A percentile compares a stretch with the other conserved stretches of the same genome.
Evolutionary conservation across 2,329 filamentous ascomycete species (phyloP).

Genomic region (Fusarium succisae): DNA sequence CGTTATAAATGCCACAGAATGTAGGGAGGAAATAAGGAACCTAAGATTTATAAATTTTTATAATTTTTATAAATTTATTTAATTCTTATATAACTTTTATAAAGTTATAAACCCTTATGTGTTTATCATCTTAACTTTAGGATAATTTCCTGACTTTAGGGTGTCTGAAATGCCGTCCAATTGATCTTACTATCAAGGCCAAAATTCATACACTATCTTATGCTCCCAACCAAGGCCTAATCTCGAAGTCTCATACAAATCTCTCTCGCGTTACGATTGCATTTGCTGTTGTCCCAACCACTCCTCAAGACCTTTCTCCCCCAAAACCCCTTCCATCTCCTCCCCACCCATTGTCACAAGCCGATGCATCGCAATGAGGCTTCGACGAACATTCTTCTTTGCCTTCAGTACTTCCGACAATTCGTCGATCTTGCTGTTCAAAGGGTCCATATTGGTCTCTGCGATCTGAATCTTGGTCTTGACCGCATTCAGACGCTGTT

Average conservation of each 20-base stretch:
- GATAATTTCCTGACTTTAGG: not conserved
- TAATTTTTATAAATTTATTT: too few relatives aligned
- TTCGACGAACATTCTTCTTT: not conserved
- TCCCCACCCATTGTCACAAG: not conserved
- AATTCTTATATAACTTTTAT: not conserved
- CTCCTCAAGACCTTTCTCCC: not conserved
- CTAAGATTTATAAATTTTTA: too few relatives aligned
- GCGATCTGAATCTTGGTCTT: not conserved
- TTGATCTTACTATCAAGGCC: not conserved
- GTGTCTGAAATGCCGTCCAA: not conserved
- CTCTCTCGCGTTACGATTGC: not conserved
- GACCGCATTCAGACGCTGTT: not conserved
- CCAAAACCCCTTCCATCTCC: not conserved
- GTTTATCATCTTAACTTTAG: rapidly evolving
- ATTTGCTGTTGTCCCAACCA: not conserved
- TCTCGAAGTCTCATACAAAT: not conserved
- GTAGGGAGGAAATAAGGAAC: too few relatives aligned
- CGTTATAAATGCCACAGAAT: too few relatives aligned
- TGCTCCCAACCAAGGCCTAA: not conserved
- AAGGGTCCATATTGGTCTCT: not conserved
- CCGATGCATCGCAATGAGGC: not conserved
- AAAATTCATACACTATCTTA: not conserved
- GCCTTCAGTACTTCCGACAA: not conserved
- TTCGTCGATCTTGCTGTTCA: not conserved
- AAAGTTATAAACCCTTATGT: not conserved